A percentile compares a stretch with the other conserved stretches of the same genome.
Conservation (phyloP, 495 filamentous ascomycete genomes). For the Clohesyomyces aquaticus region DNA sequence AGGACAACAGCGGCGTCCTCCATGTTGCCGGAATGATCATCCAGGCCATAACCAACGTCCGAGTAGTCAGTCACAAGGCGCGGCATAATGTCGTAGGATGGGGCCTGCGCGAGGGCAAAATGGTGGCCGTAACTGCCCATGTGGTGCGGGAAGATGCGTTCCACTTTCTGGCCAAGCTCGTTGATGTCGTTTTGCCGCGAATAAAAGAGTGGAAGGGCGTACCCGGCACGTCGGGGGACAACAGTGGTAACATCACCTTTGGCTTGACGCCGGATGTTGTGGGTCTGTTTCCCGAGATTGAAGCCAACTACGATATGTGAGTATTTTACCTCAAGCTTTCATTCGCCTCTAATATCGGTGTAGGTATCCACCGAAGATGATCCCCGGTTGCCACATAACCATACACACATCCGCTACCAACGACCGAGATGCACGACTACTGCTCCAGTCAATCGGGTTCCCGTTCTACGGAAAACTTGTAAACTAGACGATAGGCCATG, state of each 20-base stretch:
- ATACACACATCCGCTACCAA: constrained; percentile 86
- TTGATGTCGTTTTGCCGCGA: constrained; percentile 86
- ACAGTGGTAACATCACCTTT: constrained; percentile 82
- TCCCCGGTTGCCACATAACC: constrained; percentile 85
- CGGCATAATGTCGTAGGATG: constrained; percentile 69
- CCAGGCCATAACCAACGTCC: constrained; percentile 82
- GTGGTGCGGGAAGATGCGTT: constrained; percentile 79
- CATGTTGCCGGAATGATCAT: constrained; percentile 81
- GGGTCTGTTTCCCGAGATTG: constrained; percentile 86
- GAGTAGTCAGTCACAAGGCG: constrained; percentile 68
- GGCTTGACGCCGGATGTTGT: constrained; percentile 74
- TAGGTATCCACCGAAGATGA: constrained; percentile 87
- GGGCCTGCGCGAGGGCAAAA: constrained; percentile 59
- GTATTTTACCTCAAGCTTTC: constrained; percentile 45
- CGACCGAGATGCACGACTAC: constrained; percentile 85
- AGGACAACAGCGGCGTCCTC: constrained; percentile 66
- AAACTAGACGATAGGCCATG: constrained; percentile 9
- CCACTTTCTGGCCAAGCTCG: constrained; percentile 80
- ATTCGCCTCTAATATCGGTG: constrained; percentile 18
- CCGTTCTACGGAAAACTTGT: constrained; percentile 75
- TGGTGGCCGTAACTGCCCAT: constrained; percentile 68
- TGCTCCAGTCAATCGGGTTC: constrained; percentile 79
- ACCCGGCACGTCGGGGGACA: constrained; percentile 75
- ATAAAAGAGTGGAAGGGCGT: constrained; percentile 95
- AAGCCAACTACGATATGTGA: constrained; percentile 87